Evolutionary conservation across 352 stramenopile genomes (phyloP), one percentile per base, ranked within the genome.

Genomic region (Globisporangium carolinianum): DNA sequence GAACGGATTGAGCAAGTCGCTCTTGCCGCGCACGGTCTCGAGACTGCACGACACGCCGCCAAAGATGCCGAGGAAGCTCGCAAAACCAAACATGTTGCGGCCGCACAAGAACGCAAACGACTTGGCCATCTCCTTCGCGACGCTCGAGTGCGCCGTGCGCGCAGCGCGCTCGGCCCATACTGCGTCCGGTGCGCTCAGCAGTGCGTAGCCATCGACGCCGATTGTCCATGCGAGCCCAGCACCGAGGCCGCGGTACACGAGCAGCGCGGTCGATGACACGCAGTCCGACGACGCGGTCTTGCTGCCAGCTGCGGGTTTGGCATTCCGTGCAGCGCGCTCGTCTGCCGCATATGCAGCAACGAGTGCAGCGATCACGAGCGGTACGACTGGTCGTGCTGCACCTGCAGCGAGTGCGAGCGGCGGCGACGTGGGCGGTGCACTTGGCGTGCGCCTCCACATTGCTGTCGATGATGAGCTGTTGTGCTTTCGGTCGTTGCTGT

Each of bases 221-320:
- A 93, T 66, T 4, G 83, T 91, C 83, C 83, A 93, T 32, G 82
- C 80, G 10, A 87, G 35, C 24, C 83, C 83, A 11, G 83, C 75
- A 24, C 78, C 77, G 17, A 91, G 37, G 6, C 83, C 83, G 51
- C 80, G 75, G 47, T 71, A 79, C 47, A 89, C 59, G 36, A 90
- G 69, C 58, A 86, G 57, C 18, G 69, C 79, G 2, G 79, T 87
- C 47, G 75, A 81, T 10, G 81, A 87, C 50, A 85, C 57, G 62
- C 81, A 91, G 68, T 91, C 81, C 5, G 60, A 62, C 15, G 71
- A 72, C 50, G 70, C 62, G 48, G 69, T 67, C 56, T 84, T 84
- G 52, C 52, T 59, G 51, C 46, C 55, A 5, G 53, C 51, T 48
- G 38, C 24, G 9, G 45, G 52, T n/a, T 54, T 51, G 5, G 43